Conservation (phyloP, 768 basidiomycete genomes). For the Amanita rubescens region DNA sequence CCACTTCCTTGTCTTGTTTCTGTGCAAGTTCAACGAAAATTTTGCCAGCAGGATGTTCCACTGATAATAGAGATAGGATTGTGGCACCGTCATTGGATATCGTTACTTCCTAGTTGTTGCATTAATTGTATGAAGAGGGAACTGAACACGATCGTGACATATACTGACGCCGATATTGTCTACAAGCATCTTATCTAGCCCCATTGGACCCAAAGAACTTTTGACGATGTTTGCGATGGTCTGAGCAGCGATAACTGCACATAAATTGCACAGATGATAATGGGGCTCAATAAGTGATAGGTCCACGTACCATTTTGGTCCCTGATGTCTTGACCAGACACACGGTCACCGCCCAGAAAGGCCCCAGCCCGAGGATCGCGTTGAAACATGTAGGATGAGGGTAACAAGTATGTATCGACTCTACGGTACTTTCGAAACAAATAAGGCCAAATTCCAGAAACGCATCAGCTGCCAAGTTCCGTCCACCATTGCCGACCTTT, state of each 20-base stretch:
- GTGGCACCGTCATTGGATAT: constrained; percentile 99
- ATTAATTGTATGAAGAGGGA: not conserved
- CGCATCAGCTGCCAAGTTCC: not conserved
- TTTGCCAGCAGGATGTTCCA: constrained; percentile 94
- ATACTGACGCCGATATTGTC: constrained; percentile 89
- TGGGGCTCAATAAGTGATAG: constrained; percentile 1
- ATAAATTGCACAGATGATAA: constrained; percentile 8
- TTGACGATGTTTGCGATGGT: constrained; percentile 97
- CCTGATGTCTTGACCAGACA: constrained; percentile 91
- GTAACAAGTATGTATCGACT: not conserved
- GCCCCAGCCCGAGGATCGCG: constrained; percentile 88
- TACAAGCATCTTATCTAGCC: constrained; percentile 95
- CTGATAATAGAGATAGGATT: constrained; percentile 88
- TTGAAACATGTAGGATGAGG: constrained; percentile 60
- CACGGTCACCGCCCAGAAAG: constrained; percentile 89
- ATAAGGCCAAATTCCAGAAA: constrained; percentile 1
- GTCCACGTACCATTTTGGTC: constrained; percentile 85
- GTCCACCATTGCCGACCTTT: not conserved
- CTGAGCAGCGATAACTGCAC: constrained; percentile 84
- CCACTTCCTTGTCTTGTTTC: constrained; percentile 99
- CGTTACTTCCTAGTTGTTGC: constrained; percentile 77
- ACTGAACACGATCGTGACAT: not conserved
- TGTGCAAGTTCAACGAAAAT: constrained; percentile 98
- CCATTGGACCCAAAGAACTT: constrained; percentile 91
- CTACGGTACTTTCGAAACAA: not conserved